phyloP scores from a whole-genome alignment of 2,329 filamentous ascomycete species.

The Diaporthe citrichinensis region DNA sequence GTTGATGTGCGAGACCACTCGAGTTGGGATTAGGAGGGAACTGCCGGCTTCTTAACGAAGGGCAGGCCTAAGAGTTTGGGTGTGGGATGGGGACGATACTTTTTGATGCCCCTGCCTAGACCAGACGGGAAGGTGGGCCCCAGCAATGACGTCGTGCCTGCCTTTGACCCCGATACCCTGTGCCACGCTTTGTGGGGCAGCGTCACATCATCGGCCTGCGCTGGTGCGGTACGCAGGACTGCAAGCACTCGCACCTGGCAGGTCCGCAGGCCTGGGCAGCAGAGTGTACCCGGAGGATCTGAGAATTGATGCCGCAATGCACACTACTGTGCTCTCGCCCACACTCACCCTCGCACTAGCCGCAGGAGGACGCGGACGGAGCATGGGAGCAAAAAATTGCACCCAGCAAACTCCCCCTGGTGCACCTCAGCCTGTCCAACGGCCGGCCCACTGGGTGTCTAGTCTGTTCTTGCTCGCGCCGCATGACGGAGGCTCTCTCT shows the following conservation, averaged over 20 bases:
- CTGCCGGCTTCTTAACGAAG: slow-evolving; percentile 20
- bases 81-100: slow-evolving; percentile 17
- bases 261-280: background rate
- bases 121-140: slow-evolving; percentile 23
- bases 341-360: background rate
- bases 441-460: background rate
- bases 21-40: background rate
- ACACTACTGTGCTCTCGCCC: background rate
- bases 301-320: background rate
- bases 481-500: slow-evolving; percentile 1
- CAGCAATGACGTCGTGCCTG: slow-evolving; percentile 26
- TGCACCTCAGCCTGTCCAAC: slow-evolving; percentile 3
- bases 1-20: background rate
- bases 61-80: background rate
- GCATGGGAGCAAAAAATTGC: slow-evolving; percentile 11
- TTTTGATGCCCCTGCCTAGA: slow-evolving; percentile 32
- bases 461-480: background rate
- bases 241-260: background rate
- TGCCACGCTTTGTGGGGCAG: slow-evolving; percentile 30
- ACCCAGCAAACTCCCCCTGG: background rate
- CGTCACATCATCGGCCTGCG: slow-evolving; percentile 23
- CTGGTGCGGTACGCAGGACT: slow-evolving; percentile 21
- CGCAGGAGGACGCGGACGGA: background rate
- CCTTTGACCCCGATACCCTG: slow-evolving; percentile 26
- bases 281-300: background rate